A percentile compares a stretch with the other conserved stretches of the same genome.
phyloP scores from a whole-genome alignment of 2,329 filamentous ascomycete genomes.

The Colletotrichum cereale region DNA sequence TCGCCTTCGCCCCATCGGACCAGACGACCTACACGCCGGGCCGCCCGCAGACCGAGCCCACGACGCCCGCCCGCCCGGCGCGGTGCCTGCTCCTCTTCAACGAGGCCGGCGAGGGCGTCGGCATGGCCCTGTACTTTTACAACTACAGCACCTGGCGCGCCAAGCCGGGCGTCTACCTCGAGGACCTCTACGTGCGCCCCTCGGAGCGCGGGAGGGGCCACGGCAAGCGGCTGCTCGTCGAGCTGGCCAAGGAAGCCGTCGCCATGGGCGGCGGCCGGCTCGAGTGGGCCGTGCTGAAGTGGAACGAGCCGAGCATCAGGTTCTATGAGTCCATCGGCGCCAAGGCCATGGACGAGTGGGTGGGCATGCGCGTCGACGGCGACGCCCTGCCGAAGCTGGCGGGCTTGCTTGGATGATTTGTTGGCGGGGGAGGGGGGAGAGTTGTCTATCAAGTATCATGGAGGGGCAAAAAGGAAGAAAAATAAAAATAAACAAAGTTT shows the following conservation, averaged over 20 bases:
- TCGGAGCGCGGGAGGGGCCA: slow-evolving; percentile 81
- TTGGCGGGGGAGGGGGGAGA: slow-evolving; percentile 38
- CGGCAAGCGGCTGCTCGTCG: slow-evolving; percentile 79
- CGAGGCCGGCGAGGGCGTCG: slow-evolving; percentile 64
- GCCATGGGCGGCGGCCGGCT: slow-evolving; percentile 79
- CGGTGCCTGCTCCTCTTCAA: slow-evolving; percentile 79
- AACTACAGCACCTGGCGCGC: slow-evolving; percentile 96
- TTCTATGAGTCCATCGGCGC: slow-evolving; percentile 86
- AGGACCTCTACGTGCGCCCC: slow-evolving; percentile 88
- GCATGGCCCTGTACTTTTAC: slow-evolving; percentile 93
- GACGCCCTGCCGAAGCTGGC: slow-evolving; percentile 73
- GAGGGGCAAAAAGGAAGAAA: slow-evolving; percentile 5
- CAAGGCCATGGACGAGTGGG: slow-evolving; percentile 76
- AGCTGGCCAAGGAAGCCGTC: slow-evolving; percentile 83
- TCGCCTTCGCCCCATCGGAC: slow-evolving; percentile 77
- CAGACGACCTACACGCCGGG: slow-evolving; percentile 51
- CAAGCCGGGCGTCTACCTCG: slow-evolving; percentile 90
- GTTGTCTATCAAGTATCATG: not conserved
- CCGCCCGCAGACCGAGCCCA: slow-evolving; percentile 63
- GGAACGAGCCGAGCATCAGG: slow-evolving; percentile 90
- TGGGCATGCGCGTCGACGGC: slow-evolving; percentile 80
- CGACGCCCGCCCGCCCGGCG: slow-evolving; percentile 71
- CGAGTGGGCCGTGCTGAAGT: slow-evolving; percentile 93
- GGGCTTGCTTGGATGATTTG: slow-evolving; percentile 48
- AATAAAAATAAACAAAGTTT: not conserved